phyloP scores from a whole-genome alignment of 148 eudicot species.

The Arctostaphylos glauca region DNA sequence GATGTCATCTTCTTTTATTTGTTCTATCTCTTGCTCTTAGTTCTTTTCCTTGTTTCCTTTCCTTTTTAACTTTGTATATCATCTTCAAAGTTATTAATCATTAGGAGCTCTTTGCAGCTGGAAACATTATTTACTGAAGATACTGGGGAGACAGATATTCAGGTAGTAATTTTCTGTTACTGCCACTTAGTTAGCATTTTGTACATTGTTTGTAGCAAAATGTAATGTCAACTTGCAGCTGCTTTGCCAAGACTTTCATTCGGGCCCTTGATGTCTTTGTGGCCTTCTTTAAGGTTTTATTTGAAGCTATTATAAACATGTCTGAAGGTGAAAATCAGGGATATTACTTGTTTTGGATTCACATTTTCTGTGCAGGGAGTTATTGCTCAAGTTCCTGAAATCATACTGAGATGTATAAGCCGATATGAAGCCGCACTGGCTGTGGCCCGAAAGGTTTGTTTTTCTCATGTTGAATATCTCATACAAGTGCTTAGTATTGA shows the following conservation, averaged over 20 bases:
- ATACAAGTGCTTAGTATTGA: not conserved
- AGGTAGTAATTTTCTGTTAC: constrained; percentile 35
- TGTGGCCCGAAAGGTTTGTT: constrained; percentile 72
- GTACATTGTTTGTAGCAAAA: not conserved
- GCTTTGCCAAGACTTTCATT: not conserved
- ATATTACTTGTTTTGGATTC: not conserved
- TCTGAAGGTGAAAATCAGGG: not conserved
- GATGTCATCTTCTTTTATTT: not conserved
- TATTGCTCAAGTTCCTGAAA: constrained; percentile 50
- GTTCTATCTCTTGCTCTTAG: not conserved
- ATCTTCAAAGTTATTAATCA: not conserved
- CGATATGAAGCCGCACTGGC: constrained; percentile 86
- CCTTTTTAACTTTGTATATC: not conserved
- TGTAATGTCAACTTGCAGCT: not conserved
- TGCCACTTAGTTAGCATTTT: not conserved
- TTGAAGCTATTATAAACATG: not conserved
- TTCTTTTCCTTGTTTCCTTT: constrained; percentile 5
- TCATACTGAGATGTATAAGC: constrained; percentile 58
- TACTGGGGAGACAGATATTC: constrained; percentile 59
- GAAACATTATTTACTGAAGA: constrained; percentile 50
- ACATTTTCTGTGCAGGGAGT: constrained; percentile 20
- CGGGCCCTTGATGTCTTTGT: not conserved
- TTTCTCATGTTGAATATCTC: not conserved
- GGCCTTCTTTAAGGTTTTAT: not conserved
- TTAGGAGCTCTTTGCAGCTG: constrained; percentile 38